A percentile compares a stretch with the other conserved stretches of the same genome.
These are phyloP conservation scores for Apostasia shenzhenica DNA, from an alignment of 106 monocot genomes.

Conservation along the genomic window DNA sequence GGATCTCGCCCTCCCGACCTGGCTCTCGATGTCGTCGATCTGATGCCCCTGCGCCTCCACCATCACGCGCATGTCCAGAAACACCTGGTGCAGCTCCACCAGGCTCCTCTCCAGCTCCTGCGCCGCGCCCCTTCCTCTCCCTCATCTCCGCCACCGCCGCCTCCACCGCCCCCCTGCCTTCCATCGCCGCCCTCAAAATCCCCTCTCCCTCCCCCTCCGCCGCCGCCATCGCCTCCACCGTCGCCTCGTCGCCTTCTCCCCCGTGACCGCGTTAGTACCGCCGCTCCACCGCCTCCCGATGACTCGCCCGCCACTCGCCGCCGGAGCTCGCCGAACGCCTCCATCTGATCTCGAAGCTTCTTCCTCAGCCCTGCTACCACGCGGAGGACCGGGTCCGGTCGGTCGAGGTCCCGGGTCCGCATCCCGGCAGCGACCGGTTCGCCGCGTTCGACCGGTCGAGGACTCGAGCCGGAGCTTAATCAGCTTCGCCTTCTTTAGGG, in stretches of 20 bases:
- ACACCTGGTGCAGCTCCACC: constrained; percentile 12
- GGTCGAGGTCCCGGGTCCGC: constrained; percentile 35
- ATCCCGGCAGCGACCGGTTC: constrained; percentile 24
- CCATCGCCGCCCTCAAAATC: constrained; percentile 29
- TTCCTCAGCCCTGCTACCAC: constrained; percentile 30
- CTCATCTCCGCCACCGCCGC: constrained; percentile 43
- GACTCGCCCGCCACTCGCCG: constrained; percentile 12
- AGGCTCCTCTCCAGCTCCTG: constrained; percentile 38
- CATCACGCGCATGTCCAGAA: constrained; percentile 28
- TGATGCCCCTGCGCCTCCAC: constrained; percentile 47
- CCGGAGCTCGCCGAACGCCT: constrained; percentile 28
- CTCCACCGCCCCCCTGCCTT: constrained; percentile 38
- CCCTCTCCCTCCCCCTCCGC: constrained; percentile 30
- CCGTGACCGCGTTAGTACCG: constrained; percentile 45
- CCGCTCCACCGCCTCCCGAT: constrained; percentile 33
- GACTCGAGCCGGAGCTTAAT: constrained; percentile 34
- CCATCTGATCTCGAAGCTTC: constrained; percentile 40
- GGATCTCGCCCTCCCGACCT: constrained; percentile 30
- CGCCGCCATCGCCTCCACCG: constrained; percentile 28
- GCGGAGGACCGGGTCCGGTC: constrained; percentile 40
- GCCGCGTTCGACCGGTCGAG: constrained; percentile 38
- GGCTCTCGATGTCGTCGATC: constrained; percentile 44
- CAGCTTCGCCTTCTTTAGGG: constrained; percentile 31
- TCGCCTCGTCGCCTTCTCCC: constrained; percentile 35
- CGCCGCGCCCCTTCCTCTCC: constrained; percentile 41